Evolutionary conservation across 2,329 filamentous ascomycete species (phyloP).

Genomic region (Aspergillus sp.): DNA sequence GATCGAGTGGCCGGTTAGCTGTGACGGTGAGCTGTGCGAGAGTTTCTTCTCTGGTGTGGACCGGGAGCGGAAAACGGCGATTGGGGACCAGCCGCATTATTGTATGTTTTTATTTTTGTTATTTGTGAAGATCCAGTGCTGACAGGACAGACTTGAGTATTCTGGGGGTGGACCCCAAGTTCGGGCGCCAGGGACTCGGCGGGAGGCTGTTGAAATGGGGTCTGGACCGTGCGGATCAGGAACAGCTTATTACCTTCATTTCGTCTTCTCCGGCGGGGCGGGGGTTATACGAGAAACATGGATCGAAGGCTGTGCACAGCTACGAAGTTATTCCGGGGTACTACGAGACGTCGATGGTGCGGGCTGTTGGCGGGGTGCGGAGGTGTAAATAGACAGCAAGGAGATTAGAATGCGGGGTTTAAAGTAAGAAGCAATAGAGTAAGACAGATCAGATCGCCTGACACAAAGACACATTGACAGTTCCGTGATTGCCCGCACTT

Average conservation of each 20-base stretch:
- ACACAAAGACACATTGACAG: too few relatives aligned
- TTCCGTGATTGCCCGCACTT: too few relatives aligned
- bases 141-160: conserved; percentile 8
- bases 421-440: not conserved
- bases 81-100: conserved; percentile 9
- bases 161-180: conserved; percentile 11
- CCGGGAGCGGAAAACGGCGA: not conserved
- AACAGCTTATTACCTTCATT: conserved; percentile 6
- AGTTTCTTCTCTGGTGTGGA: conserved; percentile 3
- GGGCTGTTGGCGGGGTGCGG: not conserved
- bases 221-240: conserved; percentile 7
- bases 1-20: conserved; percentile 6
- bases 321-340: conserved; percentile 14
- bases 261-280: conserved; percentile 8
- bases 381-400: too few relatives aligned
- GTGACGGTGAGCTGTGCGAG: conserved; percentile 9
- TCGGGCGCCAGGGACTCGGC: conserved; percentile 9
- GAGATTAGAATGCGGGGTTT: not conserved
- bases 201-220: conserved; percentile 11
- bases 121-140: not conserved
- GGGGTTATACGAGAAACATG: conserved; percentile 13
- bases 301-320: not conserved
- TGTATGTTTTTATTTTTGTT: not conserved
- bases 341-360: conserved; percentile 11
- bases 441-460: too few relatives aligned